Evolutionary conservation across 352 stramenopile genomes (phyloP).

Genomic region (Globisporangium paroecandrum): DNA sequence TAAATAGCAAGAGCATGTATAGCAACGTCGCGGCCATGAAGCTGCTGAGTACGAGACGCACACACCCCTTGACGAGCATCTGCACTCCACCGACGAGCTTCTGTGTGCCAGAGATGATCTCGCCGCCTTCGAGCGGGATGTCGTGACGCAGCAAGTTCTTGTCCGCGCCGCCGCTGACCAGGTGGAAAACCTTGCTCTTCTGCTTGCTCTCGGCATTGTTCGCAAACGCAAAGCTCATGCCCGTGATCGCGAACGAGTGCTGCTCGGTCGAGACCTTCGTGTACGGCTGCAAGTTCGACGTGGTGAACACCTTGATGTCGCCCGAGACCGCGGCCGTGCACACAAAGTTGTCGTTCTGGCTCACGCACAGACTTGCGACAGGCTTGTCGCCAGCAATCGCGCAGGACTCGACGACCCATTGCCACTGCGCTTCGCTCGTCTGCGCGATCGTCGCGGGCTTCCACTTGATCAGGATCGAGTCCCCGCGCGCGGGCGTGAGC

Average conservation of each 20-base stretch:
- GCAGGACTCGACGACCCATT: slow-evolving; percentile 50
- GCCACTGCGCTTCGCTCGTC: slow-evolving; percentile 65
- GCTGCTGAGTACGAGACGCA: slow-evolving; percentile 47
- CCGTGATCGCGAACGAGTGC: slow-evolving; percentile 81
- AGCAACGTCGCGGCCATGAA: slow-evolving; percentile 51
- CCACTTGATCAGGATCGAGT: slow-evolving; percentile 83
- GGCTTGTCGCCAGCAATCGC: slow-evolving; percentile 66
- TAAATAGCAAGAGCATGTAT: slow-evolving; percentile 75
- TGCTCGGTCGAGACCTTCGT: slow-evolving; percentile 50
- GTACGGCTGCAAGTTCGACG: slow-evolving; percentile 46
- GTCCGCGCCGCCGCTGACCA: slow-evolving; percentile 74
- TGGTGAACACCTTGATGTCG: slow-evolving; percentile 63
- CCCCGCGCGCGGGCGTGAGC: slow-evolving; percentile 64
- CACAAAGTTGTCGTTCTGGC: slow-evolving; percentile 67
- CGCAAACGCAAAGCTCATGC: slow-evolving; percentile 62
- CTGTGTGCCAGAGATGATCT: slow-evolving; percentile 41
- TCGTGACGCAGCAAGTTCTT: slow-evolving; percentile 73
- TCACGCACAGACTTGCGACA: slow-evolving; percentile 76
- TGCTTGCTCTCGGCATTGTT: slow-evolving; percentile 16
- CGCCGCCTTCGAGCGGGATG: slow-evolving; percentile 47
- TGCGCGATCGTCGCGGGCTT: slow-evolving; percentile 64
- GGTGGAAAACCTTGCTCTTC: slow-evolving; percentile 24
- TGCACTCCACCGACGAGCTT: slow-evolving; percentile 31
- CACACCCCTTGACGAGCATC: slow-evolving; percentile 22
- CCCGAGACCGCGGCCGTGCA: slow-evolving; percentile 67